phyloP scores from a whole-genome alignment of 768 basidiomycete genomes.

The Lactifluus volemus region DNA sequence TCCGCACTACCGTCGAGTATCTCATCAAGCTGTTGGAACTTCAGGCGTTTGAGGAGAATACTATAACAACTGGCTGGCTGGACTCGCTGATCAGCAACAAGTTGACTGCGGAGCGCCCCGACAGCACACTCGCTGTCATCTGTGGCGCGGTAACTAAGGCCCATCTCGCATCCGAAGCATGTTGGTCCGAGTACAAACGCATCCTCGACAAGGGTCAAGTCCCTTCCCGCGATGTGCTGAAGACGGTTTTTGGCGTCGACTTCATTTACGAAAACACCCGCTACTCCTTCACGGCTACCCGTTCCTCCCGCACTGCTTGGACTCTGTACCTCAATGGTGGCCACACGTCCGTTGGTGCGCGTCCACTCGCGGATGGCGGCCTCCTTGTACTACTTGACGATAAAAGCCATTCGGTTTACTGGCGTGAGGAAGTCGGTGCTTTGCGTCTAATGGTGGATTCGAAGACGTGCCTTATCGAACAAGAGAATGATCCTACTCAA shows the following conservation, averaged over 20 bases:
- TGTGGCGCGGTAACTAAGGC: slow-evolving; percentile 97
- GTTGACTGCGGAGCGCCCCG: slow-evolving; percentile 95
- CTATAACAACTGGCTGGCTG: slow-evolving; percentile 97
- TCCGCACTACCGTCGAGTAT: slow-evolving; percentile 97
- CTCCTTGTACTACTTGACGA: slow-evolving; percentile 87
- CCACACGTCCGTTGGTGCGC: slow-evolving; percentile 82
- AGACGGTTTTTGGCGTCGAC: slow-evolving; percentile 93
- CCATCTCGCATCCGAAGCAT: slow-evolving; percentile 80
- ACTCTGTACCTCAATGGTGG: slow-evolving; percentile 96
- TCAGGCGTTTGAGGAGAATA: slow-evolving; percentile 94
- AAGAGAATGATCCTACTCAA: slow-evolving; percentile 99
- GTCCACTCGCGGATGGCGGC: slow-evolving; percentile 91
- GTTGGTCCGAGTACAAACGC: slow-evolving; percentile 88
- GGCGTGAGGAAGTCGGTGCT: slow-evolving; percentile 96
- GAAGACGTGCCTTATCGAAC: slow-evolving; percentile 97
- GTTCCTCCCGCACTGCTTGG: slow-evolving; percentile 84
- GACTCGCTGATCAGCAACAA: slow-evolving; percentile 96
- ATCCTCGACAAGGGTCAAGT: slow-evolving; percentile 98
- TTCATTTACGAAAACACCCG: slow-evolving; percentile 96
- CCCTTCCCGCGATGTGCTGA: slow-evolving; percentile 86
- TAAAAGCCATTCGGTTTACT: slow-evolving; percentile 94
- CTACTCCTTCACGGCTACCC: slow-evolving; percentile 92
- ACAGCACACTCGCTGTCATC: slow-evolving; percentile 84
- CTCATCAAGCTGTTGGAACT: slow-evolving; percentile 96
- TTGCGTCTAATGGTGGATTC: slow-evolving; percentile 89